A percentile compares a stretch with the other conserved stretches of the same genome.
These are phyloP conservation scores for Cyclotella cryptica DNA, from an alignment of 108 stramenopile species.

Conservation along the genomic window DNA sequence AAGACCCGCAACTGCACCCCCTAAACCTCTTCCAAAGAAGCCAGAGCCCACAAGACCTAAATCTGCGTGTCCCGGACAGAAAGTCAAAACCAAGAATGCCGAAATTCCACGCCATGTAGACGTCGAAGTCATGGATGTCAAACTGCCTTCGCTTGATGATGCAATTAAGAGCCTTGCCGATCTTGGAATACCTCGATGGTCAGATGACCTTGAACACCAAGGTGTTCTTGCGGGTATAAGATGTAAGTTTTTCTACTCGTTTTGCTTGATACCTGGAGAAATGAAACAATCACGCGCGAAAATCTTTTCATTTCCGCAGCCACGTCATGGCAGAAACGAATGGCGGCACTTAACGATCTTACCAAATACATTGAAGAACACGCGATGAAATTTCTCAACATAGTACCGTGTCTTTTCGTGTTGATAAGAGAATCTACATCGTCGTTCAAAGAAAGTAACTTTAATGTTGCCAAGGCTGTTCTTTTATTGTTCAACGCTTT, in stretches of 20 bases:
- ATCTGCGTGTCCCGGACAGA: background rate
- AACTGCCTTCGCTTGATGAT: constrained; percentile 57
- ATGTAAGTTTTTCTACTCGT: constrained; percentile 54
- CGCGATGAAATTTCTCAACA: too few species aligned
- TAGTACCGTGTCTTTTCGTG: constrained; percentile 57
- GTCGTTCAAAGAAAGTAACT: constrained; percentile 85
- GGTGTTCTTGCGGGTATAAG: constrained; percentile 77
- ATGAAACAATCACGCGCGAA: background rate
- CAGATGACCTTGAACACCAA: constrained; percentile 64
- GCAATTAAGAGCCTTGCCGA: constrained; percentile 52
- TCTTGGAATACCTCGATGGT: constrained; percentile 73
- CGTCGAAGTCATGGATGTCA: background rate
- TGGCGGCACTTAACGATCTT: constrained; percentile 68
- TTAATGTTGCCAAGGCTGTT: constrained; percentile 75
- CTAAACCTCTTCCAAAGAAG: constrained; percentile 17
- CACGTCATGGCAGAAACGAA: constrained; percentile 70
- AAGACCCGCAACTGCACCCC: constrained; percentile 14
- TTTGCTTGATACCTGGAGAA: background rate
- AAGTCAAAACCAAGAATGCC: constrained; percentile 4
- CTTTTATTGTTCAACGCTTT: constrained; percentile 67
- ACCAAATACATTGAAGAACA: too few species aligned
- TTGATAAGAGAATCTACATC: constrained; percentile 73
- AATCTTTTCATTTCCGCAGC: constrained; percentile 42
- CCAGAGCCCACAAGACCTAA: background rate
- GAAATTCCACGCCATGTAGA: background rate